Conservation (phyloP, 2,329 filamentous ascomycete genomes). For the Aspergillus sp. region DNA sequence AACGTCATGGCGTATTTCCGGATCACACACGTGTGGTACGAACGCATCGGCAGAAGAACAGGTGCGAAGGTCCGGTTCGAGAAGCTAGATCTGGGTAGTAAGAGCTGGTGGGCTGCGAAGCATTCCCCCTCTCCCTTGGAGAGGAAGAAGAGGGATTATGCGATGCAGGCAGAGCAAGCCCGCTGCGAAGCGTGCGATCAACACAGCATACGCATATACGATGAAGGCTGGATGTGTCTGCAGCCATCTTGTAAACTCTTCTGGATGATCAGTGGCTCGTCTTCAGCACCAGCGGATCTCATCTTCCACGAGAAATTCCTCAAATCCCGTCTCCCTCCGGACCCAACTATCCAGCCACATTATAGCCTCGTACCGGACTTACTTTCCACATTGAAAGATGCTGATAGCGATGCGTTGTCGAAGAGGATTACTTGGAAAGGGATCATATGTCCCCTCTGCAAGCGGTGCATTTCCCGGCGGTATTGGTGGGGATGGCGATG, state of each 20-base stretch:
- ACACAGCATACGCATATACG: conserved; percentile 37
- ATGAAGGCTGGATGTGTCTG: conserved; percentile 62
- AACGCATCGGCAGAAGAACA: conserved; percentile 49
- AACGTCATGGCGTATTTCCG: conserved; percentile 70
- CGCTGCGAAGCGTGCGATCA: conserved; percentile 47
- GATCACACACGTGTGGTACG: conserved; percentile 68
- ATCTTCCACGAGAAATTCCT: conserved; percentile 62
- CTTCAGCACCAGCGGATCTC: conserved; percentile 31
- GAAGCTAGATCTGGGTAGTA: conserved; percentile 55
- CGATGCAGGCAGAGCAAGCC: conserved; percentile 21
- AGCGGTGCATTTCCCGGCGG: conserved; percentile 61
- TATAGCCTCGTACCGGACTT: conserved; percentile 45
- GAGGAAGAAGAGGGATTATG: conserved; percentile 30
- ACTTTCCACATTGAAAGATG: conserved; percentile 39
- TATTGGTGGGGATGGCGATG: conserved; percentile 67
- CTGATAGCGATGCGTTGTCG: conserved; percentile 46
- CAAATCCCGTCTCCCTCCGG: conserved; percentile 52
- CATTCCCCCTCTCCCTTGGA: conserved; percentile 17
- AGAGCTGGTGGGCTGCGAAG: conserved; percentile 59
- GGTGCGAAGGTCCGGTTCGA: conserved; percentile 66
- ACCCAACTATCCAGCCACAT: conserved; percentile 35
- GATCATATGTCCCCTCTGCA: conserved; percentile 66
- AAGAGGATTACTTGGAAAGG: conserved; percentile 60
- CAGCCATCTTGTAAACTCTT: conserved; percentile 54
- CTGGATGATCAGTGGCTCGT: conserved; percentile 52